Evolutionary conservation across 805 yeast species (phyloP).

Genomic region (Wickerhamomyces hampshirensis): DNA sequence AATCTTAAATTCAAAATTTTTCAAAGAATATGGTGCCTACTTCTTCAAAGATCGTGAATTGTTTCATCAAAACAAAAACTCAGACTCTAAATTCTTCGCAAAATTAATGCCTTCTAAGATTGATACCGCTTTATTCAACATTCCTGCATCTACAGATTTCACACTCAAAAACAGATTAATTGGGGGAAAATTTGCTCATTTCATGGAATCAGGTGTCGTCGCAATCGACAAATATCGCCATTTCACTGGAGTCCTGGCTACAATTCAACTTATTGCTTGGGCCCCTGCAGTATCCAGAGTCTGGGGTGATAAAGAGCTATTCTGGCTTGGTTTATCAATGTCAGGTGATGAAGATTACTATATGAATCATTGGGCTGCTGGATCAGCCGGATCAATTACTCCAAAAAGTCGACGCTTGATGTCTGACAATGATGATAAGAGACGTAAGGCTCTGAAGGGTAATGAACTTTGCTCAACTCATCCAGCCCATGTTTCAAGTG

Average conservation of each 20-base stretch:
- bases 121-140: slow-evolving; percentile 31
- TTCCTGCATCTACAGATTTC: slow-evolving; percentile 32
- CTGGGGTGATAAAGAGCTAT: slow-evolving; percentile 66
- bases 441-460: slow-evolving; percentile 18
- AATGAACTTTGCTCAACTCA: slow-evolving; percentile 54
- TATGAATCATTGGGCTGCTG: slow-evolving; percentile 52
- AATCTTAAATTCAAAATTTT: slow-evolving; percentile 29
- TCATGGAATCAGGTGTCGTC: slow-evolving; percentile 42
- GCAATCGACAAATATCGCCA: slow-evolving; percentile 43
- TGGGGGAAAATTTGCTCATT: slow-evolving; percentile 33
- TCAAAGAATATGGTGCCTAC: slow-evolving; percentile 30
- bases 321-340: slow-evolving; percentile 56
- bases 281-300: slow-evolving; percentile 39
- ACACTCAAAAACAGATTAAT: slow-evolving; percentile 36
- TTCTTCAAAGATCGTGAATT: slow-evolving; percentile 46
- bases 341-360: slow-evolving; percentile 50
- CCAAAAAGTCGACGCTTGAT: slow-evolving; percentile 13
- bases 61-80: slow-evolving; percentile 19
- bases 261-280: slow-evolving; percentile 35
- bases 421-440: slow-evolving; percentile 13
- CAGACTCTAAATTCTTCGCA: slow-evolving; percentile 34
- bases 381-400: slow-evolving; percentile 47
- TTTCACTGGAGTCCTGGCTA: slow-evolving; percentile 43
- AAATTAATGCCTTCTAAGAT: slow-evolving; percentile 38
- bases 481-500: slow-evolving; percentile 51